Base-by-base conservation (phyloP, 805 yeast genomes). In the Ogataea allantospora region DNA sequence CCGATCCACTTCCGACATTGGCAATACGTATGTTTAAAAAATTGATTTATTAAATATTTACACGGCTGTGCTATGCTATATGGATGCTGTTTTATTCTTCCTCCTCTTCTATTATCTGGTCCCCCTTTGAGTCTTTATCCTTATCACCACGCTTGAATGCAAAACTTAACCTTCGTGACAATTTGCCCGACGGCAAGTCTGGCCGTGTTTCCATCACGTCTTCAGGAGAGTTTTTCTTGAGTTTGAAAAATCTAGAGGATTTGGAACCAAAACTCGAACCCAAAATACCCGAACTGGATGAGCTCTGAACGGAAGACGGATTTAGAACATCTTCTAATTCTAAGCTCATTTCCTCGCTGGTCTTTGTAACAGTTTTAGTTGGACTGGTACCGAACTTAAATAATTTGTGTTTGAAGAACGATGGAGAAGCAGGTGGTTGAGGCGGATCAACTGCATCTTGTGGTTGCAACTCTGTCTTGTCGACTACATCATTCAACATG, bases 311-410 rank as follows among this genome's bases (percentile, higher is more conserved):
- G 16, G 35, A 25, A 9, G 17, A 15, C 10, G 24, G 29, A 17
- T 15, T 14, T 11, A 19, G 6, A 7, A 27, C 44, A 18, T 40
- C 43, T 4, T 44, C 42, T 21, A 20, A 27, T 18, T 42, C 50
- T 15, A 42, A 38, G 22, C 33, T 35, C 4, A 43, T 35, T 19
- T 44, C 49, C 20, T 51, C 57, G 27, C 51, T 51, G 14, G 34
- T 41, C 38, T 54, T 55, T 1, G 57, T 52, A 3, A 33, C 30
- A 2, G 47, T 41, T 31, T 60, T 62, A 4, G 61, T 58, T 4
- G 67, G 67, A 24, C 60, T 54, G 2, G 55, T 40, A 7, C 71
- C 70, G 48, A 67, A 62, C 28, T 61, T 54, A 45, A 65, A 63
- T 14, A 67, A 48, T 27, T 54, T 58, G 35, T 54, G 57, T 30